A percentile compares a stretch with the other conserved stretches of the same genome.
Conservation (phyloP, 305 asterid species). For the Fraxinus angustifolia region DNA sequence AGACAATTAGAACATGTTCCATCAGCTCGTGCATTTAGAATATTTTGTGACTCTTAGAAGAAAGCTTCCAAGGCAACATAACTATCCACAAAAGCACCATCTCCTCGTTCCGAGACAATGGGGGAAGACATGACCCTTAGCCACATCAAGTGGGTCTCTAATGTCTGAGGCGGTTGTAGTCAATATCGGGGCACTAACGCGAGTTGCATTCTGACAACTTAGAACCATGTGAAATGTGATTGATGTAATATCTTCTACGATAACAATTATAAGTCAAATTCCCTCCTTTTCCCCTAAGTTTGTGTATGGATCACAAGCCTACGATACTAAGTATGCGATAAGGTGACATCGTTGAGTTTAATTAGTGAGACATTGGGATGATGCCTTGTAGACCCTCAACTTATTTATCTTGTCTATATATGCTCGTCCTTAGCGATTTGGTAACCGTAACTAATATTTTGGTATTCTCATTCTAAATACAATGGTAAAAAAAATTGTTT, state of each 20-base stretch:
- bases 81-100: neutral
- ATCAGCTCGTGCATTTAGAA: too few species aligned
- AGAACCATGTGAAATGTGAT: neutral
- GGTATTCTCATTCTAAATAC: neutral
- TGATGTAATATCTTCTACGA: neutral
- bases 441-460: neutral
- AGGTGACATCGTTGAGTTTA: neutral
- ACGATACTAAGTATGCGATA: neutral
- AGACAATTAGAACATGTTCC: neutral
- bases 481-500: too few species aligned
- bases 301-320: neutral
- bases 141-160: too few species aligned
- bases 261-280: too few species aligned
- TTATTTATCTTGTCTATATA: neutral
- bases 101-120: too few species aligned
- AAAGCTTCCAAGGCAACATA: neutral
- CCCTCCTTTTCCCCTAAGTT: too few species aligned
- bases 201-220: neutral
- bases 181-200: neutral
- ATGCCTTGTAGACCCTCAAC: neutral
- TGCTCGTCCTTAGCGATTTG: neutral
- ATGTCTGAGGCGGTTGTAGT: neutral
- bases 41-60: neutral
- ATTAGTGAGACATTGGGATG: neutral
- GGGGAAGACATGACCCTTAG: too few species aligned